Conservation (phyloP, 2,329 filamentous ascomycete species). For the Fonsecaea nubica region DNA sequence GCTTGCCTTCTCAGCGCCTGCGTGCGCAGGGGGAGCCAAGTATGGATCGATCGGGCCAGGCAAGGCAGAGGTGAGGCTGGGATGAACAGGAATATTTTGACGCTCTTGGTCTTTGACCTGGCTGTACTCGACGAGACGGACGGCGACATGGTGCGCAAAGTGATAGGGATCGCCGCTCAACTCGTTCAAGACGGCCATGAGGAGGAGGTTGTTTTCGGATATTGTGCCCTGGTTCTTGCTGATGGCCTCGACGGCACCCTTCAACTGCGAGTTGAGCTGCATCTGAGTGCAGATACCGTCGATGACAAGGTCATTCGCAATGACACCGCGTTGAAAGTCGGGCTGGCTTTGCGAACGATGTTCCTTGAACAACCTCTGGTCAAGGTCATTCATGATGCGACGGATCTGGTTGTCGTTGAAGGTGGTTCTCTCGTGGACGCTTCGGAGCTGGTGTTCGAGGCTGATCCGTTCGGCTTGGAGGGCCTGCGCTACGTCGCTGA, state of each 20-base stretch:
- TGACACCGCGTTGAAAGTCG: conserved; percentile 16
- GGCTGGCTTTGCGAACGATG: conserved; percentile 20
- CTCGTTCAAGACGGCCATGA: conserved; percentile 27
- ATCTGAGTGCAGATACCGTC: conserved; percentile 25
- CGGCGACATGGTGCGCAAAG: conserved; percentile 24
- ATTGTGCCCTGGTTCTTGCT: conserved; percentile 17
- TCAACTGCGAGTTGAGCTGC: conserved; percentile 17
- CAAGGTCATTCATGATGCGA: conserved; percentile 25
- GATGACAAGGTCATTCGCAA: conserved; percentile 27
- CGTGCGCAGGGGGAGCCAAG: not conserved
- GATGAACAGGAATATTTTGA: not conserved
- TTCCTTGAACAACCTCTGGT: conserved; percentile 10
- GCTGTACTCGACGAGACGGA: conserved; percentile 16
- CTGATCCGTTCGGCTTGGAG: conserved; percentile 6
- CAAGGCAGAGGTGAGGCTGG: not conserved
- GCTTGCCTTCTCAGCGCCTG: not conserved
- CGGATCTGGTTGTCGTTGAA: conserved; percentile 24
- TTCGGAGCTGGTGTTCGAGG: conserved; percentile 9
- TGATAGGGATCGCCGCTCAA: conserved; percentile 26
- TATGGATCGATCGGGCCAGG: not conserved
- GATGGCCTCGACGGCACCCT: conserved; percentile 25
- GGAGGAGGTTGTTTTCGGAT: conserved; percentile 18
- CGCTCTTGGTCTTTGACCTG: not conserved
- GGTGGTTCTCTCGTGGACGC: conserved; percentile 13
- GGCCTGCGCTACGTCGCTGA: not conserved